These are phyloP conservation scores for Trypanosoma brucei DNA, from an alignment of 208 protist genomes.

Conservation along the genomic window DNA sequence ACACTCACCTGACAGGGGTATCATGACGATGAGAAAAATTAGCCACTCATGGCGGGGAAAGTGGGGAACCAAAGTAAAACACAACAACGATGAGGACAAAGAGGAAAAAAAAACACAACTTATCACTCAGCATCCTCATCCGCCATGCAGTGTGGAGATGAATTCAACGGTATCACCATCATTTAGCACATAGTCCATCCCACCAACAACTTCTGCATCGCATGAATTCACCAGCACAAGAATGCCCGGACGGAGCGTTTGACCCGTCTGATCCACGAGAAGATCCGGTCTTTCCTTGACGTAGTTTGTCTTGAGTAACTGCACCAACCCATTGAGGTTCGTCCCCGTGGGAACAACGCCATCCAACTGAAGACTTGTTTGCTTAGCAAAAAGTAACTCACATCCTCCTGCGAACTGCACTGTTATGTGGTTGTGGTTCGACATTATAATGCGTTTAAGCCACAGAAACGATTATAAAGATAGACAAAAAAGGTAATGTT, in stretches of 20 bases:
- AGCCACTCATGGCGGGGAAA: too few species aligned
- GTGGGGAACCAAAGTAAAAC: not conserved
- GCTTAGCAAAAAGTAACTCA: constrained; percentile 79
- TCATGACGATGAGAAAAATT: too few species aligned
- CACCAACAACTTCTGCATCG: constrained; percentile 90
- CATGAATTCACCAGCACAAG: constrained; percentile 91
- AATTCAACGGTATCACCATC: constrained; percentile 88
- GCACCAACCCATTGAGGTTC: constrained; percentile 48
- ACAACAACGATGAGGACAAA: not conserved
- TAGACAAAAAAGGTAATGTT: not conserved
- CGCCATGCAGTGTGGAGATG: constrained; percentile 93
- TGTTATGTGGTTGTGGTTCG: constrained; percentile 28
- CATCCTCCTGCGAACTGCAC: constrained; percentile 68
- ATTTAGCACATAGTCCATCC: constrained; percentile 71
- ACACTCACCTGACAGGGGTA: too few species aligned
- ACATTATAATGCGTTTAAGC: constrained; percentile 1
- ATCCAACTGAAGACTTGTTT: constrained; percentile 25
- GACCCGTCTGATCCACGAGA: constrained; percentile 62
- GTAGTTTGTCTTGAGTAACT: constrained; percentile 45
- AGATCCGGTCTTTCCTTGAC: constrained; percentile 70
- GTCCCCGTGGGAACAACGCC: constrained; percentile 35
- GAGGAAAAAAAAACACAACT: not conserved
- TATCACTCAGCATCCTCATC: constrained; percentile 29
- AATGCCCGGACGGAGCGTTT: constrained; percentile 86
- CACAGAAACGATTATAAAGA: too few species aligned